Evolutionary conservation across 768 basidiomycete genomes (phyloP), one percentile per base, ranked within the genome.

Genomic region (Boletus subparvulus): DNA sequence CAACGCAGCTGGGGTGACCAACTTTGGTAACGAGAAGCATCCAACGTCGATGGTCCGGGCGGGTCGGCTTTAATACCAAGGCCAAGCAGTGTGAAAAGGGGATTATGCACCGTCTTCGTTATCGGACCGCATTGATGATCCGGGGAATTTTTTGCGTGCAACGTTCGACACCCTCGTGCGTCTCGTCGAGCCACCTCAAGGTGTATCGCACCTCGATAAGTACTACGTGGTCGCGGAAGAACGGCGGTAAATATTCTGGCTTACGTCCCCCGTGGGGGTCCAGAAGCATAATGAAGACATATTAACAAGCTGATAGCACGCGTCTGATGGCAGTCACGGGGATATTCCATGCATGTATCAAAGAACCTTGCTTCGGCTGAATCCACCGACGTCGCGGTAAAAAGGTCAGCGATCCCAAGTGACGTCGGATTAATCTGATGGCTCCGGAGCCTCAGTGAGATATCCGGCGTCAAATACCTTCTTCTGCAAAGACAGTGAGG

Each of bases 331-430:
- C 28, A 28, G 26, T 28, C 4, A 28, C 26, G 26, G 26, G 26
- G 26, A 28, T 28, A 28, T 40, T 19, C 28, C 39, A 14, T 37
- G 28, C 3, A 41, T 44, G 30, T 6, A 35, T 12, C 28, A 28
- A 54, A 58, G 55, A 45, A 42, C 24, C 26, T 24, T 24, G 3
- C 51, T 24, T 60, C 13, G n/a, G 24, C 13, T 17, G 44, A 54
- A 59, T 55, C 37, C 53, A 41, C 50, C 46, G 14, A 49, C 46
- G 32, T 62, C 43, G 37, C 48, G 26, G 46, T 14, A 52, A 51
- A 28, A 28, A 37, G 16, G 52, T 46, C 47, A 45, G 50, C 10
- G 24, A 52, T 28, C n/a, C 32, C 10, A 26, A 6, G 26, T 42
- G 40, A 59, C 41, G 41, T 41, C 40, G 48, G 5, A 36, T 43